Evolutionary conservation across 495 filamentous ascomycete species (phyloP), one percentile per base, ranked within the genome.

Genomic region (Xylaria curta): DNA sequence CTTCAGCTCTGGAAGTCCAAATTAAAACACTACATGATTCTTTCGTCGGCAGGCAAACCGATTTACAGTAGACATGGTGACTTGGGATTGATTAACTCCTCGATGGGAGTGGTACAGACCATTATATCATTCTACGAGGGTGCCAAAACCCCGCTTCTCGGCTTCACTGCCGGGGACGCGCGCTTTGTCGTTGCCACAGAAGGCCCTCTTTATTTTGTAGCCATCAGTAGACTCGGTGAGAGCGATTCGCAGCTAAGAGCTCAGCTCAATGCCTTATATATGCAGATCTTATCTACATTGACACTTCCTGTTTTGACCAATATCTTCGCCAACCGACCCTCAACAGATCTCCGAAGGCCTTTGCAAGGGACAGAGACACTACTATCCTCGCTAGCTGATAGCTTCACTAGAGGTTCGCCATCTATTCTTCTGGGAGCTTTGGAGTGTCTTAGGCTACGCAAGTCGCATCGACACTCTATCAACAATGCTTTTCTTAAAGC

Each of bases 41-140:
- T 99, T 0, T 98, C 97, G 2, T 94, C 93, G 13, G 96, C 97
- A 40, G 97, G 97, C n/a, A 99, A 99, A 78, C 97, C 97, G 5
- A 95, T 99, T 47, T 99, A 94, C 81, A 97, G 93, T 70, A 87
- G 97, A 68, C 94, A 99, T 79, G 97, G 97, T 31, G 94, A 97
- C 72, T 88, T 97, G 72, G 89, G 91, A 24, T 82, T 98, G 46
- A 91, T 98, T 74, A 97, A 94, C 61, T 90, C 91, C 46, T 97
- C 95, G 76, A 94, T 97, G 82, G 97, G 97, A n/a, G 90, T 98
- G 19, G 91, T 97, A 9, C 97, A 98, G 74, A 98, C 97, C 62
- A 95, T 98, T 76, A 97, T 99, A 65, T 97, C 97, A 4, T 98
- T 97, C 82, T 98, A 97, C 76, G 90, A 97, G 77, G 89, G 90